phyloP scores from a whole-genome alignment of 306 rosid genomes.

The Cajanus cajan region DNA sequence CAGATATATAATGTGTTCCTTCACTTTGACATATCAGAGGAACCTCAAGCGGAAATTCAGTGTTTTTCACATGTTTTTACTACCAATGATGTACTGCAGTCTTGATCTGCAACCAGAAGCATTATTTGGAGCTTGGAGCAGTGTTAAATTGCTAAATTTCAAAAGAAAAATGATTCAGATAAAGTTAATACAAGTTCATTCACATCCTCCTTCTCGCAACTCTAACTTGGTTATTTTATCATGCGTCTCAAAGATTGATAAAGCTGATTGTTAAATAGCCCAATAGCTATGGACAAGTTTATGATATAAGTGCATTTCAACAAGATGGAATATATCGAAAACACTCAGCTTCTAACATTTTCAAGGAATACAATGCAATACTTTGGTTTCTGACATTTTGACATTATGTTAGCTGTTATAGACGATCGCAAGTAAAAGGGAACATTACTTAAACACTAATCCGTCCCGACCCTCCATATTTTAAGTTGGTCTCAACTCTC shows the following conservation, averaged over 20 bases:
- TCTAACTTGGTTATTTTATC: not conserved
- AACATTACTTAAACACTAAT: not conserved
- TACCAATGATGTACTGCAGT: not conserved
- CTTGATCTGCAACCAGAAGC: not conserved
- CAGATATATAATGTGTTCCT: not conserved
- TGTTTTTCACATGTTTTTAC: not conserved
- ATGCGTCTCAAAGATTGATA: conserved; percentile 2
- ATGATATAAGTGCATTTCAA: not conserved
- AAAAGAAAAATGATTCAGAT: conserved; percentile 2
- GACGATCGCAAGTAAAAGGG: conserved; percentile 1
- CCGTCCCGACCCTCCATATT: not conserved
- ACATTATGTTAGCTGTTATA: not conserved
- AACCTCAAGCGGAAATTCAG: not conserved
- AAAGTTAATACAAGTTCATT: too few relatives aligned
- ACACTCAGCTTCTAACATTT: not conserved
- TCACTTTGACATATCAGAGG: not conserved
- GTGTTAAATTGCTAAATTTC: conserved; percentile 3
- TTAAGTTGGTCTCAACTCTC: not conserved
- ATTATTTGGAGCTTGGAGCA: not conserved
- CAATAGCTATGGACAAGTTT: not conserved
- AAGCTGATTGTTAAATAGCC: not conserved
- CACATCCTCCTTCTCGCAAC: not conserved
- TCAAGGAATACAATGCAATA: conserved; percentile 1
- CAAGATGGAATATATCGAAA: not conserved
- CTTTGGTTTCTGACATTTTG: not conserved